Percentiles rank a stretch among this genome's conserved stretches.
phyloP scores from a whole-genome alignment of 2,329 filamentous ascomycete genomes.

The Mollisiaceae sp. region DNA sequence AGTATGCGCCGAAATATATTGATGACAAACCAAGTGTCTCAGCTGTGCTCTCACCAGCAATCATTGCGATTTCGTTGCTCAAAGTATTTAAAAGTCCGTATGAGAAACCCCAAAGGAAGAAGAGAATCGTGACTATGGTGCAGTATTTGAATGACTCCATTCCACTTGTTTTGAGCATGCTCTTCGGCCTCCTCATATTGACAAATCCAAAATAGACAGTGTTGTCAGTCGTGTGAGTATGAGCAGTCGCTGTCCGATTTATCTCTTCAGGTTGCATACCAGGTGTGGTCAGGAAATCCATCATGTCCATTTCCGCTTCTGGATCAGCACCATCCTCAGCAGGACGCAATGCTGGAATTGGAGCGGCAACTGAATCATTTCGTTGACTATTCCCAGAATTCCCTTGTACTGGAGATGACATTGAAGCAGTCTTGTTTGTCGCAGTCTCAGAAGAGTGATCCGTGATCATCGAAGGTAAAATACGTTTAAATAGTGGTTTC shows the following conservation, averaged over 20 bases:
- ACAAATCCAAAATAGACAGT: slow-evolving; percentile 77
- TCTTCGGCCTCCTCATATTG: slow-evolving; percentile 71
- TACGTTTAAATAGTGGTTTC: slow-evolving; percentile 76
- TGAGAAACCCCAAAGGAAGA: slow-evolving; percentile 89
- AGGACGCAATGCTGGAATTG: slow-evolving; percentile 23
- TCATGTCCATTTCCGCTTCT: slow-evolving; percentile 31
- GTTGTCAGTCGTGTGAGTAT: slow-evolving; percentile 37
- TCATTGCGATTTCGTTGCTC: slow-evolving; percentile 70
- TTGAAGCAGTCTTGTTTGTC: slow-evolving; percentile 28
- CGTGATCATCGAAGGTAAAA: slow-evolving; percentile 39
- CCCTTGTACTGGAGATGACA: slow-evolving; percentile 26
- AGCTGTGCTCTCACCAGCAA: slow-evolving; percentile 60
- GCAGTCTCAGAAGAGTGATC: slow-evolving; percentile 24
- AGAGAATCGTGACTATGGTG: slow-evolving; percentile 77
- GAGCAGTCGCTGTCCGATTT: slow-evolving; percentile 18
- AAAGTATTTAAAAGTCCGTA: slow-evolving; percentile 86
- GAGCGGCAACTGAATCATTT: slow-evolving; percentile 6
- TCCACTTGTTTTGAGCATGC: slow-evolving; percentile 68
- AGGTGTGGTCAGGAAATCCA: slow-evolving; percentile 40
- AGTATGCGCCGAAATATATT: slow-evolving; percentile 74
- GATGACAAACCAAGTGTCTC: slow-evolving; percentile 72
- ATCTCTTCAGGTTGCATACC: slow-evolving; percentile 19
- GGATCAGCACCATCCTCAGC: slow-evolving; percentile 24
- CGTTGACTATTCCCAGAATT: slow-evolving; percentile 3
- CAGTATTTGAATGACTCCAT: slow-evolving; percentile 74